phyloP scores from a whole-genome alignment of 2,329 filamentous ascomycete species.

The Trichoderma aggressivum region DNA sequence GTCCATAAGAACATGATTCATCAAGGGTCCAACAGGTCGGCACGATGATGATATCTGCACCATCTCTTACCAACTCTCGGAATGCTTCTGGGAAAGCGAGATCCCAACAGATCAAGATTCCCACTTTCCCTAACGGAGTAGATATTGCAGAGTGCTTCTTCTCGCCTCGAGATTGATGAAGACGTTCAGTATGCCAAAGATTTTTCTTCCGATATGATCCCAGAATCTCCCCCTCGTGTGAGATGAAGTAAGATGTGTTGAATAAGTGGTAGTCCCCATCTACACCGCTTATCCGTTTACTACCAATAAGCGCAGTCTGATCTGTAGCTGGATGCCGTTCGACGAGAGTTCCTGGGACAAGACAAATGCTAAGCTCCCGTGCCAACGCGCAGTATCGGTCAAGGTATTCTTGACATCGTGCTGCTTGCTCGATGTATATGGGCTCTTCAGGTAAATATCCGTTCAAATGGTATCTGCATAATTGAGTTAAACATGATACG shows the following conservation, averaged over 20 bases:
- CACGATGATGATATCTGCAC: background rate
- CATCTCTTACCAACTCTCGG: background rate
- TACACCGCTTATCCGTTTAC: background rate
- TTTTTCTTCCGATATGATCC: background rate
- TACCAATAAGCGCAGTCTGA: no score
- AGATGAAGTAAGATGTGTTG: background rate
- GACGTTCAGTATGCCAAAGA: background rate
- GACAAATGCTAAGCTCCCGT: background rate
- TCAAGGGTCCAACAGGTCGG: background rate
- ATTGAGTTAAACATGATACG: background rate
- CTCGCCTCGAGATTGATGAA: background rate
- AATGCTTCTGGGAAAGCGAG: background rate
- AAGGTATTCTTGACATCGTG: background rate
- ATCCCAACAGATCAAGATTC: background rate
- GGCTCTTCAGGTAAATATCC: background rate
- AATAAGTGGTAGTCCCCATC: background rate
- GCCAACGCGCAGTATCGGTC: background rate
- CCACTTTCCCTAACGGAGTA: background rate
- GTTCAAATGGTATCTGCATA: background rate
- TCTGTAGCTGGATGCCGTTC: background rate
- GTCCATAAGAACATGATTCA: background rate
- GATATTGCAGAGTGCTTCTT: background rate
- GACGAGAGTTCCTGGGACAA: background rate
- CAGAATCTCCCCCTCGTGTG: background rate
- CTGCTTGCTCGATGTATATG: background rate